These are phyloP conservation scores for Brettanomyces sp. DNA, from an alignment of 805 yeast species.

Conservation along the genomic window DNA sequence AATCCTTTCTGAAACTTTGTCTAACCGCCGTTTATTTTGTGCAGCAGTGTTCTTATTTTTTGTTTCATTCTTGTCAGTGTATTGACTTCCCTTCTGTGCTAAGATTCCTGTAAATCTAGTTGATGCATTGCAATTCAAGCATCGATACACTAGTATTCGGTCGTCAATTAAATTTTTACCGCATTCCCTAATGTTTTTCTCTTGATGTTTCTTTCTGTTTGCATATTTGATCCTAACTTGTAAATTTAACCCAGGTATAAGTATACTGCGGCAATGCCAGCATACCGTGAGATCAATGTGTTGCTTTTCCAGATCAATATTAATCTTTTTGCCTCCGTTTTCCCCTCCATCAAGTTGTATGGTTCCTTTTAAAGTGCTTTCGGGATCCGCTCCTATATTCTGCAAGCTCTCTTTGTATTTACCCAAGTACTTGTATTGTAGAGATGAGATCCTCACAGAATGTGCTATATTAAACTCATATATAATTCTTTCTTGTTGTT, in stretches of 20 bases:
- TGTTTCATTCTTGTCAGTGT: too few relatives aligned
- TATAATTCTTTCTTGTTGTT: constrained; percentile 1
- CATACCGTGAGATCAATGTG: constrained; percentile 2
- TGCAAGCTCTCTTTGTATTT: constrained; percentile 7
- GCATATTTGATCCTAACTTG: constrained; percentile 3
- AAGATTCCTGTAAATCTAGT: too few relatives aligned
- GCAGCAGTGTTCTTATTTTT: too few relatives aligned
- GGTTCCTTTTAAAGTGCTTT: constrained; percentile 3
- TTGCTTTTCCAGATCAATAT: background rate
- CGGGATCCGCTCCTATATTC: constrained; percentile 10
- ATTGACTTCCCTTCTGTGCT: too few relatives aligned
- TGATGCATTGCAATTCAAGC: background rate
- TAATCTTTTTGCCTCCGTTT: background rate
- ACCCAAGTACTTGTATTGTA: constrained; percentile 11
- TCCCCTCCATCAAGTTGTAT: background rate
- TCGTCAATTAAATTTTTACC: background rate
- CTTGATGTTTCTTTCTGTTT: constrained; percentile 1
- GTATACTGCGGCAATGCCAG: constrained; percentile 5
- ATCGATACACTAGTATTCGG: background rate
- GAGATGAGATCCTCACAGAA: constrained; percentile 4
- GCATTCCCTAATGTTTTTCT: constrained; percentile 1
- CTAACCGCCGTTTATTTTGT: too few relatives aligned
- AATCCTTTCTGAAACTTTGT: background rate
- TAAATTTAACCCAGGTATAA: constrained; percentile 9
- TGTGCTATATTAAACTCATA: constrained; percentile 15